Evolutionary conservation across 1,284 basidiomycete species (phyloP).

Genomic region (Termitomyces sp.): DNA sequence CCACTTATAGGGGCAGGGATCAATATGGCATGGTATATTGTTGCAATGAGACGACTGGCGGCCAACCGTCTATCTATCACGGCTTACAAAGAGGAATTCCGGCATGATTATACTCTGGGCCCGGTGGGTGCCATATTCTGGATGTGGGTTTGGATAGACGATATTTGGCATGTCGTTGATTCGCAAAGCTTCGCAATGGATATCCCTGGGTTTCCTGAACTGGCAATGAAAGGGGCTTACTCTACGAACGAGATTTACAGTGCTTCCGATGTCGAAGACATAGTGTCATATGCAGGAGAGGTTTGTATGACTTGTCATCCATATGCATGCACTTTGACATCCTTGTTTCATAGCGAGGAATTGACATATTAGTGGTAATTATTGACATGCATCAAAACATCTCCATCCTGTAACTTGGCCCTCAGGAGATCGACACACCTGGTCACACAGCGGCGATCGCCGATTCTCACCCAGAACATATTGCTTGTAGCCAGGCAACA

Average conservation of each 20-base stretch:
- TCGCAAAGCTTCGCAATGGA: conserved; percentile 66
- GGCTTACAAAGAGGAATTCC: neutral
- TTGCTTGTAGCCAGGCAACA: conserved; percentile 54
- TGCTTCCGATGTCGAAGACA: conserved; percentile 46
- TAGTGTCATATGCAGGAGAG: conserved; percentile 61
- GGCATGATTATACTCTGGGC: conserved; percentile 30
- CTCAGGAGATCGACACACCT: conserved; percentile 59
- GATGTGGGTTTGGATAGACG: conserved; percentile 15
- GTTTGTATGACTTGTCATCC: conserved; percentile 13
- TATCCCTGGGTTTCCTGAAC: conserved; percentile 49
- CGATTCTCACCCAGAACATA: conserved; percentile 54
- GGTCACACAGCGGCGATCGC: conserved; percentile 68
- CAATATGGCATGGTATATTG: conserved; percentile 55
- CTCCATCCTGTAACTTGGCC: neutral
- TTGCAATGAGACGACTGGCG: conserved; percentile 49
- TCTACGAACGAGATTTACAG: conserved; percentile 49
- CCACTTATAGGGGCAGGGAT: conserved; percentile 53
- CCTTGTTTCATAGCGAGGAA: conserved; percentile 13
- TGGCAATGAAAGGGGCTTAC: conserved; percentile 64
- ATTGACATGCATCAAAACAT: neutral
- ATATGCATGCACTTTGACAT: neutral
- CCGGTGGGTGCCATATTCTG: conserved; percentile 21
- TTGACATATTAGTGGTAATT: conserved; percentile 18
- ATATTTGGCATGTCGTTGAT: conserved; percentile 57
- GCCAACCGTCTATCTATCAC: conserved; percentile 16